A percentile compares a stretch with the other conserved stretches of the same genome.
Evolutionary conservation across 1,284 basidiomycete genomes (phyloP).

Genomic region (Takashimella tepidaria): DNA sequence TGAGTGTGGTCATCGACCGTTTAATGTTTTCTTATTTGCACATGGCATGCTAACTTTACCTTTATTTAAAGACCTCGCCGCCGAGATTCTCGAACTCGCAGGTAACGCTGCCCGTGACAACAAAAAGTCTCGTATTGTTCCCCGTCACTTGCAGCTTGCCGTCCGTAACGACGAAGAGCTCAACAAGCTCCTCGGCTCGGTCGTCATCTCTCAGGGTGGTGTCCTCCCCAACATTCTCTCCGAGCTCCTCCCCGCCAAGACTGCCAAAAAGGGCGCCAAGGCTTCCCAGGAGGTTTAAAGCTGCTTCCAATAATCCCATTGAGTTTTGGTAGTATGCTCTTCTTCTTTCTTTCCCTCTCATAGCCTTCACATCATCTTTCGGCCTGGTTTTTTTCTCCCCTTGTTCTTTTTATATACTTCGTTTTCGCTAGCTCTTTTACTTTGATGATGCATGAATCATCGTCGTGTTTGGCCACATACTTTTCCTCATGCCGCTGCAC

Average conservation of each 20-base stretch:
- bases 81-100: constrained; percentile 82
- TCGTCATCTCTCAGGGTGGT: constrained; percentile 87
- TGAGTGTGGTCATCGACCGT: too few relatives aligned
- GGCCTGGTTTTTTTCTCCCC: too few relatives aligned
- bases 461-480: not conserved
- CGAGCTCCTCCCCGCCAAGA: constrained; percentile 65
- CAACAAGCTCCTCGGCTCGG: constrained; percentile 58
- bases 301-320: too few relatives aligned
- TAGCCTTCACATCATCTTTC: too few relatives aligned
- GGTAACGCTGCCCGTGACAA: constrained; percentile 64
- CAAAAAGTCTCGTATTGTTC: constrained; percentile 80
- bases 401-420: constrained; percentile 6
- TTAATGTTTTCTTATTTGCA: not conserved
- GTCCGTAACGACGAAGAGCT: constrained; percentile 81
- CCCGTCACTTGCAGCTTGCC: constrained; percentile 82
- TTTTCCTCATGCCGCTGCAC: not conserved
- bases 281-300: constrained; percentile 27
- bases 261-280: constrained; percentile 50
- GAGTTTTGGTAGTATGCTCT: constrained; percentile 10
- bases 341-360: constrained; percentile 1
- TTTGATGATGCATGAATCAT: not conserved
- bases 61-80: constrained; percentile 59
- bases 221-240: constrained; percentile 69
- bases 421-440: constrained; percentile 24
- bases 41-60: too few relatives aligned